Conservation (phyloP, 208 protist species). For the Wallacemonas sp. region DNA sequence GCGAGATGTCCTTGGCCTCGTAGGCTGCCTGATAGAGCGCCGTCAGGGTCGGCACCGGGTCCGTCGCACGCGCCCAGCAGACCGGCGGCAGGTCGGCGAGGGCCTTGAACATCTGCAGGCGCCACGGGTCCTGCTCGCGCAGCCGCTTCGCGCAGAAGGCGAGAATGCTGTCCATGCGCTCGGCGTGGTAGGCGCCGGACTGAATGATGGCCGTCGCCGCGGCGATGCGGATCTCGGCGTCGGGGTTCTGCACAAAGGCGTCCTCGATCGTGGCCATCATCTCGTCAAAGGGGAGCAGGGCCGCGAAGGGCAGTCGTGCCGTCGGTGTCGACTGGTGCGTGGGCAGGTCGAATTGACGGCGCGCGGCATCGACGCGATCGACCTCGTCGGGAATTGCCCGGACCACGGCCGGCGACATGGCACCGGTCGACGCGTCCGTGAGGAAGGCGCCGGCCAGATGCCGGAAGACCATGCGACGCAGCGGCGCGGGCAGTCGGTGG, state of each 20-base stretch:
- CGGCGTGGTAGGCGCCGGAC: conserved; percentile 21
- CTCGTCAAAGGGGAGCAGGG: conserved; percentile 23
- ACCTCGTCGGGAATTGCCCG: conserved; percentile 8
- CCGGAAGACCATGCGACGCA: conserved; percentile 22
- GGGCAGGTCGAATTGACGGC: conserved; percentile 4
- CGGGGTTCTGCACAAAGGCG: conserved; percentile 16
- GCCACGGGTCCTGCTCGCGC: conserved; percentile 39
- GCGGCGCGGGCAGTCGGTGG: neutral
- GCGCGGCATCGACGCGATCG: conserved; percentile 19
- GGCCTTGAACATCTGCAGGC: conserved; percentile 14
- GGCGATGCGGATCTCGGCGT: conserved; percentile 18
- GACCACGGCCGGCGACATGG: neutral
- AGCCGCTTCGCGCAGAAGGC: conserved; percentile 30
- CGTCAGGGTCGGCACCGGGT: conserved; percentile 9
- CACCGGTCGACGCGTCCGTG: neutral
- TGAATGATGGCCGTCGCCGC: neutral
- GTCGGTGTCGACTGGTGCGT: conserved; percentile 7
- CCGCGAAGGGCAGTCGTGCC: conserved; percentile 15
- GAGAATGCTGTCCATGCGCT: conserved; percentile 21
- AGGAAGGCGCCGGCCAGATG: neutral
- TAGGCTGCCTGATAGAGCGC: conserved; percentile 19
- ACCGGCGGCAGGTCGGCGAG: conserved; percentile 17
- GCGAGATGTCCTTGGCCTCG: conserved; percentile 27
- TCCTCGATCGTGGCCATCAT: conserved; percentile 3
- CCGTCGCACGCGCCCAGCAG: conserved; percentile 21